Conservation (phyloP, 106 monocot species). For the Platanthera zijinensis region DNA sequence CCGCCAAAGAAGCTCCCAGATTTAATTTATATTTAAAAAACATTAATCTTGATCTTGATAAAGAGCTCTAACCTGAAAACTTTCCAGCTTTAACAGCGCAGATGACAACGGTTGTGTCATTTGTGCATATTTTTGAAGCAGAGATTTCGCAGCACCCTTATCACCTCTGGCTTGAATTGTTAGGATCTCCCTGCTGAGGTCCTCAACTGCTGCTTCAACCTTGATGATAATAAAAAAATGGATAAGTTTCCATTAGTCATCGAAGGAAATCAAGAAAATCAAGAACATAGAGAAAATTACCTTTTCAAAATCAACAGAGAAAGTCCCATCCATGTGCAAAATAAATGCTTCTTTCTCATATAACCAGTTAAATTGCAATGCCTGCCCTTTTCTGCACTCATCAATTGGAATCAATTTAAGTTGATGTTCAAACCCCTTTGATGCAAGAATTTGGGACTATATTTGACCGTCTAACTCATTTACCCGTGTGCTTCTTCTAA, state of each 20-base stretch:
- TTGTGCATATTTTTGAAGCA: conserved; percentile 62
- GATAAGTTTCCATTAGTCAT: background rate
- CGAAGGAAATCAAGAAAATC: background rate
- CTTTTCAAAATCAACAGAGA: conserved; percentile 85
- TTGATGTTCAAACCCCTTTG: background rate
- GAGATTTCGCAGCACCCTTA: conserved; percentile 59
- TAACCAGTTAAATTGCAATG: conserved; percentile 93
- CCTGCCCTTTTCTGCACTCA: conserved; percentile 79
- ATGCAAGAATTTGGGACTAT: conserved; percentile 1
- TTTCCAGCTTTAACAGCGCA: conserved; percentile 68
- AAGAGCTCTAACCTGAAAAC: conserved; percentile 38
- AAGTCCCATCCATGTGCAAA: conserved; percentile 57
- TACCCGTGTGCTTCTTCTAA: conserved; percentile 96
- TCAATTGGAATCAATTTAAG: conserved; percentile 9
- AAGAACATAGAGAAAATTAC: conserved; percentile 20
- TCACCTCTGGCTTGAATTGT: conserved; percentile 92
- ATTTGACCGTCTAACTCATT: background rate
- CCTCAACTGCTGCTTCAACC: conserved; percentile 82
- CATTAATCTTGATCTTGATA: background rate
- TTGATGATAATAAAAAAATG: conserved; percentile 16
- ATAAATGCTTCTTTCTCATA: conserved; percentile 68
- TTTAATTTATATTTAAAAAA: too few relatives aligned
- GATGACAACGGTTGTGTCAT: conserved; percentile 47
- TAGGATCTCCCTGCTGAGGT: conserved; percentile 77
- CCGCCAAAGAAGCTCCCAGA: too few relatives aligned